phyloP scores from a whole-genome alignment of 1,284 basidiomycete genomes.

The Somion occarium region DNA sequence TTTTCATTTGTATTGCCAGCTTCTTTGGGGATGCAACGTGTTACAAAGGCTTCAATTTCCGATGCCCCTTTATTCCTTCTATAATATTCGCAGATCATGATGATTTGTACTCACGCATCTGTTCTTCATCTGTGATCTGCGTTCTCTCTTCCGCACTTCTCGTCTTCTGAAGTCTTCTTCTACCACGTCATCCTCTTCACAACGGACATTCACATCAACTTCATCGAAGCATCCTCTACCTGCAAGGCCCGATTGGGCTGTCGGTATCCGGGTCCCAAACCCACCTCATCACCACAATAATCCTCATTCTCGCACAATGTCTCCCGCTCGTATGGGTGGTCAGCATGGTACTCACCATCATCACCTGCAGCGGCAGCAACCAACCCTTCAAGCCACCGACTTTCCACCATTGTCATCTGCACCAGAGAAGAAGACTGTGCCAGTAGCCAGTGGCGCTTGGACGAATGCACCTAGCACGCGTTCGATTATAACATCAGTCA shows the following conservation, averaged over 20 bases:
- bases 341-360: constrained; percentile 7
- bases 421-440: constrained; percentile 42
- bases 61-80: neutral
- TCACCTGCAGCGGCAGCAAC: constrained; percentile 34
- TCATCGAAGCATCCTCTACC: constrained; percentile 77
- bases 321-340: constrained; percentile 34
- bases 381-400: constrained; percentile 54
- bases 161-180: constrained; percentile 50
- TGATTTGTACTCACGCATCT: constrained; percentile 9
- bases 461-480: constrained; percentile 51
- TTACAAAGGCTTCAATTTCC: constrained; percentile 10
- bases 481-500: constrained; percentile 43
- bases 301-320: constrained; percentile 34
- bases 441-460: constrained; percentile 60
- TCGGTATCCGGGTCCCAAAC: constrained; percentile 68
- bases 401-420: constrained; percentile 63
- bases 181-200: constrained; percentile 72
- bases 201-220: constrained; percentile 67
- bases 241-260: constrained; percentile 79
- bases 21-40: constrained; percentile 15
- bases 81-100: neutral
- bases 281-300: constrained; percentile 41
- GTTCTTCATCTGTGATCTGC: constrained; percentile 8
- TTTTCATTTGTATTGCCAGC: constrained; percentile 8
- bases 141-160: constrained; percentile 6